Base-by-base conservation (phyloP, 805 yeast species). In the Cyberlindnera euphorbiae region DNA sequence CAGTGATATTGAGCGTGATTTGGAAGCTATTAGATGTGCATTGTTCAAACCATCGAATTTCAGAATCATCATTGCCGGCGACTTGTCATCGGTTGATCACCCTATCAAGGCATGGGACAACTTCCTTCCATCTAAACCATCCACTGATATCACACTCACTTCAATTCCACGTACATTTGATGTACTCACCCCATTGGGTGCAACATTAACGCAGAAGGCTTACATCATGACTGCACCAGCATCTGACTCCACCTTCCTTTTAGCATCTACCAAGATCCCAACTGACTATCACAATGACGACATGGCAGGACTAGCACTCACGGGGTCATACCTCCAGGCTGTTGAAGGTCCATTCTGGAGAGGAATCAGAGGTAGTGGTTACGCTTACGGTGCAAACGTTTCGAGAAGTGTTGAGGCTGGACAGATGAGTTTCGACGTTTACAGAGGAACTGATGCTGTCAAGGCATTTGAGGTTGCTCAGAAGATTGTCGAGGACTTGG, bases 311-410 rank as follows among this genome's bases (percentile, higher is more conserved):
- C 67, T 90, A 27, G 71, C 81, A 0, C 69, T 89, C 18, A 85
- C 88, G 6, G 71, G 82, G 6, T 88, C 83, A 37, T 82, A 79
- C 50, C 65, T 93, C 38, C 83, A 81, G 46, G 82, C 87, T 25
- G 87, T 86, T 14, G 98, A 93, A 58, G 98, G 98, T 3, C 98
- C 97, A 24, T 81, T 90, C 45, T 90, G 97, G 97, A 75, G 86
- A 51, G 96, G 94, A 38, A 84, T 93, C 23, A 75, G 98, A 61
- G 98, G 98, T 27, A 73, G 88, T 1, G 98, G 98, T 3, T 65
- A 85, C 28, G 97, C 97, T 0, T 93, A 93, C 58, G 97, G 96
- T 26, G 93, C 90, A 2, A 67, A 65, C 36, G 67, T 86, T 47
- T 54, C 67, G 29, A 67, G 75, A 32, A 70, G 72, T 43, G 53